Evolutionary conservation across 805 yeast species (phyloP), one percentile per base, ranked within the genome.

Genomic region (Myxozyma sirexii): DNA sequence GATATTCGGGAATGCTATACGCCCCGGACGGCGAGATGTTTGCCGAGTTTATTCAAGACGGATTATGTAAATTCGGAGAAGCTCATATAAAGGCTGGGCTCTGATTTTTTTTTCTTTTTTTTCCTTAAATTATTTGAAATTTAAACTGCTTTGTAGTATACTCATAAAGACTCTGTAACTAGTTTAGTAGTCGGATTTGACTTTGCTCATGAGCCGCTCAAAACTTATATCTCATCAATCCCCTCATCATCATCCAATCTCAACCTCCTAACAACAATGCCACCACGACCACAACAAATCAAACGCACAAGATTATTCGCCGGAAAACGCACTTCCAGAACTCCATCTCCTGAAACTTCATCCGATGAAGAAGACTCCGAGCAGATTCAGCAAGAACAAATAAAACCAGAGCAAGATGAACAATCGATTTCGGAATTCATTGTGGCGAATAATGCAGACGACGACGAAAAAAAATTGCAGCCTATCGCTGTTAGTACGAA

Each of bases 11-110:
- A 2, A 41, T 47, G 13, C 15, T 59, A 35, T 56, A 31, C 23
- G 61, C 50, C 31, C 10, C n/a, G 12, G 19, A 45, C 17, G 60
- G 63, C 8, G 47, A 26, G 13, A 47, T 59, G 57, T 13, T 59
- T 15, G 63, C 60, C 17, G 63, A 56, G 31, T 59, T 56, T 38
- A 7, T 59, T 24, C 60, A 59, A 49, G 63, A 56, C 37, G 63
- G 60, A 3, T 21, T 59, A 38, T 46, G 51, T 33, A 23, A 15
- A 15, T 58, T 41, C 27, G 31, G 44, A 3, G 38, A 44, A 29
- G 10, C 10, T 19, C 17, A 23, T 15, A 27, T 26, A n/a, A 37
- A 46, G 17, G 10, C 43, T 7, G 19, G 13, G 27, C 21, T 51
- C 17, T 51, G 23, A 39, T 6, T 7, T 29, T 29, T 10, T 29